Percentiles rank a stretch among this genome's conserved stretches.
These are phyloP conservation scores for Ceratocystiopsis brevicomis DNA, from an alignment of 2,329 filamentous ascomycete species.

Conservation along the genomic window DNA sequence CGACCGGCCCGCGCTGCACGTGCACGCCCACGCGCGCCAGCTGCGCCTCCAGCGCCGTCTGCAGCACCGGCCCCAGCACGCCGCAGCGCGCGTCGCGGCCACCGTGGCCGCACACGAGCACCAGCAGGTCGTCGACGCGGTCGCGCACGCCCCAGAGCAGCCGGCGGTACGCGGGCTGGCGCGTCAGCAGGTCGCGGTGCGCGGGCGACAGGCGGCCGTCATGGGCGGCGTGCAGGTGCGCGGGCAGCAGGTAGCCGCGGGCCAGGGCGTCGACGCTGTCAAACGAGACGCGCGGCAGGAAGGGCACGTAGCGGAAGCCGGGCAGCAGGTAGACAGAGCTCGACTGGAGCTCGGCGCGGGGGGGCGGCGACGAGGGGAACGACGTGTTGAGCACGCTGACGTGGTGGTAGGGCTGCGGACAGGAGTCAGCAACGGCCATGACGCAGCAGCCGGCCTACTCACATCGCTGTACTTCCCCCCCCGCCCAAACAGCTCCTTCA, in stretches of 20 bases:
- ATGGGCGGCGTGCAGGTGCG: slow-evolving; percentile 41
- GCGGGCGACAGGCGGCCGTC: slow-evolving; percentile 33
- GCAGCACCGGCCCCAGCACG: slow-evolving; percentile 54
- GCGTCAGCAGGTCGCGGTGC: slow-evolving; percentile 31
- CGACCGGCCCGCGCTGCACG: slow-evolving; percentile 27
- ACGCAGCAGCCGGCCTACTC: too few species aligned
- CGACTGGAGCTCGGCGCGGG: slow-evolving; percentile 26
- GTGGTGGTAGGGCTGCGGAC: slow-evolving; percentile 68
- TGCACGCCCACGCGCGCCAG: slow-evolving; percentile 30
- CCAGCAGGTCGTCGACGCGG: slow-evolving; percentile 42
- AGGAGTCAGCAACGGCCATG: background rate
- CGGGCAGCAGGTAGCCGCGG: slow-evolving; percentile 47
- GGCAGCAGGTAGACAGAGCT: slow-evolving; percentile 63
- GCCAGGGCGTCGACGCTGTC: slow-evolving; percentile 37
- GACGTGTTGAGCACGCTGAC: slow-evolving; percentile 61
- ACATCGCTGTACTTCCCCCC: slow-evolving; percentile 50
- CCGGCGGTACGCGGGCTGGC: slow-evolving; percentile 31
- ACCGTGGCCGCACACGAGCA: slow-evolving; percentile 78
- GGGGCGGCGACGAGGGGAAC: slow-evolving; percentile 40
- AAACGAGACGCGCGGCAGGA: slow-evolving; percentile 43
- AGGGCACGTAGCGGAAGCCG: slow-evolving; percentile 62
- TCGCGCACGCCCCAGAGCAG: slow-evolving; percentile 38
- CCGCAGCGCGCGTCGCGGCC: slow-evolving; percentile 70
- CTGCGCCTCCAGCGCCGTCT: slow-evolving; percentile 47
- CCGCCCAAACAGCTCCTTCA: slow-evolving; percentile 51